These are phyloP conservation scores for Adansonia rubrostipa DNA, from an alignment of 441 rosid species.

Conservation along the genomic window DNA sequence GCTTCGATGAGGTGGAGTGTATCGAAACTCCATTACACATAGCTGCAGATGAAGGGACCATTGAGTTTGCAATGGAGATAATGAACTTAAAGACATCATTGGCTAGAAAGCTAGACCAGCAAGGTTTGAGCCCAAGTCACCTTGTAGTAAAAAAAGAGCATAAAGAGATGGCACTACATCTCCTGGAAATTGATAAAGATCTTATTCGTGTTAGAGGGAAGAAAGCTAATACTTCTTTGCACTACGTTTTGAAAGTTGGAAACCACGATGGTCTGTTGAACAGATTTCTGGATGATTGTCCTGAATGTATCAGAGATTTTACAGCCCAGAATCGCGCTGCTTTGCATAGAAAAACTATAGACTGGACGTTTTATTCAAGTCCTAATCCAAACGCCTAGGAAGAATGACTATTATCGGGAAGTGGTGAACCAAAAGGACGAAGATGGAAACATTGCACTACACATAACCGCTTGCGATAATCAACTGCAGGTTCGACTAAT, in stretches of 20 bases:
- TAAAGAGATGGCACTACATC: neutral
- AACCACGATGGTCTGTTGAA: conserved; percentile 13
- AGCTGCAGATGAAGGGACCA: neutral
- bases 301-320: conserved; percentile 33
- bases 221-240: neutral
- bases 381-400: too few relatives aligned
- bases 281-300: conserved; percentile 32
- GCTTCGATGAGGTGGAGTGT: too few relatives aligned
- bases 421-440: neutral
- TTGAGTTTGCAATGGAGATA: neutral
- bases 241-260: neutral
- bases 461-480: neutral
- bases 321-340: neutral
- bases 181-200: neutral
- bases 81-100: neutral
- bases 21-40: neutral
- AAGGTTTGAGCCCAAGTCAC: neutral
- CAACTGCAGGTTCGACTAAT: neutral
- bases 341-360: neutral
- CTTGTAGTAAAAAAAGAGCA: neutral
- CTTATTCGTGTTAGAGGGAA: neutral
- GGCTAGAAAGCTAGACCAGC: neutral
- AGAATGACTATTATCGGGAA: too few relatives aligned
- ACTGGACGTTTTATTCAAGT: too few relatives aligned
- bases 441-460: neutral